Percentiles rank a stretch among this genome's conserved stretches.
phyloP scores from a whole-genome alignment of 495 filamentous ascomycete genomes.

The Barbatosphaeria neglecta region DNA sequence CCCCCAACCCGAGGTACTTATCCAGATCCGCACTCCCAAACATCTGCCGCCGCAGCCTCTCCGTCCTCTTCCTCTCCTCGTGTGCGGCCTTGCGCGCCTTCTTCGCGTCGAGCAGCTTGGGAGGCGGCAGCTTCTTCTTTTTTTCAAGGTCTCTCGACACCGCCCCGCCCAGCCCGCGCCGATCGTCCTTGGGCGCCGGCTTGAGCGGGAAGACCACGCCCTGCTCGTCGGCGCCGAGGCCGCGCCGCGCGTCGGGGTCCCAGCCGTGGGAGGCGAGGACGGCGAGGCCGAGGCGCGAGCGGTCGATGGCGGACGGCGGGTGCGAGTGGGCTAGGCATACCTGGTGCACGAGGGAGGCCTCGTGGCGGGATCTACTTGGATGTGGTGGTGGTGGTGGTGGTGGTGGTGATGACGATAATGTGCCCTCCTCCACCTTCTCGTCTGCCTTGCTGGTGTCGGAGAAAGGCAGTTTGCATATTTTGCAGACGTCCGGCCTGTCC shows the following conservation, averaged over 20 bases:
- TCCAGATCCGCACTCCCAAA: slow-evolving; percentile 60
- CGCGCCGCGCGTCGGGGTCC: slow-evolving; percentile 69
- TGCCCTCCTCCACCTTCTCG: slow-evolving; percentile 2
- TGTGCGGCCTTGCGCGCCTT: slow-evolving; percentile 48
- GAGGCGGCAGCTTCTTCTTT: slow-evolving; percentile 37
- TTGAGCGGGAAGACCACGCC: slow-evolving; percentile 72
- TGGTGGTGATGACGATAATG: too few relatives aligned
- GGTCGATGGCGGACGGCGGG: slow-evolving; percentile 74
- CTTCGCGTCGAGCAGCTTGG: slow-evolving; percentile 60
- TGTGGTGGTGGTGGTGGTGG: too few relatives aligned
- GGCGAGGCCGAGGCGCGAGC: slow-evolving; percentile 61
- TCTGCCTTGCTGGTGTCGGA: slow-evolving; percentile 1
- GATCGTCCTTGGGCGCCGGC: slow-evolving; percentile 58
- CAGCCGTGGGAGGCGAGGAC: slow-evolving; percentile 72
- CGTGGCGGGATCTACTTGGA: slow-evolving; percentile 51
- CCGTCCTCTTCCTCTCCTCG: slow-evolving; percentile 50
- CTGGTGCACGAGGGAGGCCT: slow-evolving; percentile 71
- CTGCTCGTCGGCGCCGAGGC: slow-evolving; percentile 59
- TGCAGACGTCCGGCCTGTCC: slow-evolving; percentile 8
- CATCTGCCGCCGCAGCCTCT: slow-evolving; percentile 53
- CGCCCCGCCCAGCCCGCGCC: slow-evolving; percentile 55
- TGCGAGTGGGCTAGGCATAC: slow-evolving; percentile 67
- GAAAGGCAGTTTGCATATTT: slow-evolving; percentile 25
- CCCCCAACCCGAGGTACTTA: slow-evolving; percentile 51
- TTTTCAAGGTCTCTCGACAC: slow-evolving; percentile 29